These are phyloP conservation scores for Starmerella stellata DNA, from an alignment of 805 yeast species.

Conservation along the genomic window DNA sequence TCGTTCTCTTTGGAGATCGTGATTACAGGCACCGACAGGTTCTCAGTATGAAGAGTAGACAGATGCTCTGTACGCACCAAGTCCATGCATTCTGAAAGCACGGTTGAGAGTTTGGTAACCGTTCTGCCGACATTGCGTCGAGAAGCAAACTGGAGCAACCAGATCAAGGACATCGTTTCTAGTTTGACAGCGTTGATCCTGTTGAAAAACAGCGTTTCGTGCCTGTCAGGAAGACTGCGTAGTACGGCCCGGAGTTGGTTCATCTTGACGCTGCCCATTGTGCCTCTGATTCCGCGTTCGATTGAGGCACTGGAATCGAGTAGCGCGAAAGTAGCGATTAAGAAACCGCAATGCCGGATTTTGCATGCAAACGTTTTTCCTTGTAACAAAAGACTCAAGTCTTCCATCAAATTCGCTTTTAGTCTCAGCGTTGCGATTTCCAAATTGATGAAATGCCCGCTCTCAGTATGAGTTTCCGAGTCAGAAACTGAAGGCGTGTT, in stretches of 20 bases:
- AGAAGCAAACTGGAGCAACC: conserved; percentile 12
- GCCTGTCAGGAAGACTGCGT: background rate
- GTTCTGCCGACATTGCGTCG: conserved; percentile 6
- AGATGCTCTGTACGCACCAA: background rate
- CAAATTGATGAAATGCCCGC: conserved; percentile 7
- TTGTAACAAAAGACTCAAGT: conserved; percentile 7
- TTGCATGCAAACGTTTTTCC: conserved; percentile 7
- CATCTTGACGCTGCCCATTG: conserved; percentile 1
- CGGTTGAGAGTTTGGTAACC: background rate
- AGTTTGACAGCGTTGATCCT: conserved; percentile 3
- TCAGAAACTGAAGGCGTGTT: no score
- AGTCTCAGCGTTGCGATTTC: conserved; percentile 5
- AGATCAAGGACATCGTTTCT: conserved; percentile 15
- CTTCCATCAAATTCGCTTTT: conserved; percentile 8
- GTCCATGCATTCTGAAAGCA: background rate
- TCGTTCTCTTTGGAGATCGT: background rate
- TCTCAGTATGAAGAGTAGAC: background rate
- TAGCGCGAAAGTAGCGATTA: conserved; percentile 6
- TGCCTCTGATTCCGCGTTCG: conserved; percentile 1
- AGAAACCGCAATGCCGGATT: conserved; percentile 1
- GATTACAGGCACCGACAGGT: background rate
- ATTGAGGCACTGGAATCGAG: background rate
- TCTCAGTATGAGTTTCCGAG: background rate
- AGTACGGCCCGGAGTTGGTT: background rate
- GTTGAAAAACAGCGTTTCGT: conserved; percentile 1